Base-by-base conservation (phyloP, 352 stramenopile species). In the Globisporangium viniferum region DNA sequence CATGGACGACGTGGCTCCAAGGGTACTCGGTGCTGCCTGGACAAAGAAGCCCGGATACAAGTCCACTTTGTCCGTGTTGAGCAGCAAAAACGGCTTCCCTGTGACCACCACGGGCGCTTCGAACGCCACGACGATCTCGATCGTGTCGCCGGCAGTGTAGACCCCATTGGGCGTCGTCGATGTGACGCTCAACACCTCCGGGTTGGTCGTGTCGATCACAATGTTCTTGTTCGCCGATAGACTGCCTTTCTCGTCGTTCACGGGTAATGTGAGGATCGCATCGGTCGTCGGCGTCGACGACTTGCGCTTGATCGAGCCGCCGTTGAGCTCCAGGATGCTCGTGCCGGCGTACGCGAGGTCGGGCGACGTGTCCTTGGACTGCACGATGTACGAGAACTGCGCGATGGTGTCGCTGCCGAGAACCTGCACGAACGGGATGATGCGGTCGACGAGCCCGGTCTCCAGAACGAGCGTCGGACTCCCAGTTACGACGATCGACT, bases 321-420 rank as follows among this genome's bases (percentile, higher is more conserved):
- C 80, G 22, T 90, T 85, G 10, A 91, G 75, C 56, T 89, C 73
- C 9, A 94, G 59, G 0, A 77, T 73, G n/a, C 59, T 80, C 0
- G 74, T 80, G 0, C 71, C 69, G 1, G 74, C 79, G 58, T 93
- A 93, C 33, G 82, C 79, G 10, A 96, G 75, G 49, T 93, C 84
- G 0, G 81, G 77, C 0, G 84, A 80, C 2, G 78, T 92, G 59
- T 96, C 89, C 44, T 79, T 86, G 8, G 81, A 62, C 27, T 93
- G 85, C 0, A 94, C 84, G 12, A 84, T 76, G 68, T 96, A 96
- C 18, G 70, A 74, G 33, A 96, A 96, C 68, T 90, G 75, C 0
- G 77, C 73, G 36, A 89, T 79, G 36, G 36, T 44, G 31, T 71
- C 81, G 0, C 71, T 60, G 8, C n/a, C 24, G 31, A 75, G 61